A percentile compares a stretch with the other conserved stretches of the same genome.
Conservation (phyloP, 1,139 yeast genomes). For the Geotrichum aggregatum region DNA sequence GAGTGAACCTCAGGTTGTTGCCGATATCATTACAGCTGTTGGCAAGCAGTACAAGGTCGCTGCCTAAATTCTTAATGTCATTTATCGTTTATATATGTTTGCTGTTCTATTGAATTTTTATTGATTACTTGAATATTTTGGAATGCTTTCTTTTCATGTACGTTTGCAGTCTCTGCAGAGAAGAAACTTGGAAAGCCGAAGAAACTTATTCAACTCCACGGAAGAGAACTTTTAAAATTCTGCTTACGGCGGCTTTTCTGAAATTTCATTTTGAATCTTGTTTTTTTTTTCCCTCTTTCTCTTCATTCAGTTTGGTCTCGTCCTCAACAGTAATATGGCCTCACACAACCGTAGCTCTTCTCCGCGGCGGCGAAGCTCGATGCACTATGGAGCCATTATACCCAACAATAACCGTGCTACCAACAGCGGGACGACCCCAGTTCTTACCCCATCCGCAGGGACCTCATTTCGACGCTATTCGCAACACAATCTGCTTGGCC, state of each 20-base stretch:
- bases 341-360: background rate
- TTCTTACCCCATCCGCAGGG: background rate
- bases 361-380: too few relatives aligned
- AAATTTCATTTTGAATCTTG: background rate
- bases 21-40: conserved; percentile 54
- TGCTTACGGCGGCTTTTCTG: too few relatives aligned
- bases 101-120: background rate
- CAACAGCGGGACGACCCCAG: background rate
- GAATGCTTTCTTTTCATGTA: too few relatives aligned
- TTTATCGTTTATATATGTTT: background rate
- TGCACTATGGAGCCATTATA: background rate
- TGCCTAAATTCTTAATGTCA: background rate
- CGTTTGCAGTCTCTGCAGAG: too few relatives aligned
- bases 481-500: too few relatives aligned
- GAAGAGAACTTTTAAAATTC: background rate
- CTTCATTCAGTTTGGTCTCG: background rate
- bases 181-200: too few relatives aligned
- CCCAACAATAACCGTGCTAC: background rate
- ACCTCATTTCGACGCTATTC: background rate
- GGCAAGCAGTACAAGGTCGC: conserved; percentile 17
- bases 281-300: background rate
- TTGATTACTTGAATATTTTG: background rate
- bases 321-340: background rate
- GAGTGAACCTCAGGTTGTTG: conserved; percentile 83
- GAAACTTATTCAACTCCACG: background rate